Percentiles rank a stretch among this genome's conserved stretches.
These are phyloP conservation scores for Saturnispora zaruensis DNA, from an alignment of 805 yeast genomes.

Conservation along the genomic window DNA sequence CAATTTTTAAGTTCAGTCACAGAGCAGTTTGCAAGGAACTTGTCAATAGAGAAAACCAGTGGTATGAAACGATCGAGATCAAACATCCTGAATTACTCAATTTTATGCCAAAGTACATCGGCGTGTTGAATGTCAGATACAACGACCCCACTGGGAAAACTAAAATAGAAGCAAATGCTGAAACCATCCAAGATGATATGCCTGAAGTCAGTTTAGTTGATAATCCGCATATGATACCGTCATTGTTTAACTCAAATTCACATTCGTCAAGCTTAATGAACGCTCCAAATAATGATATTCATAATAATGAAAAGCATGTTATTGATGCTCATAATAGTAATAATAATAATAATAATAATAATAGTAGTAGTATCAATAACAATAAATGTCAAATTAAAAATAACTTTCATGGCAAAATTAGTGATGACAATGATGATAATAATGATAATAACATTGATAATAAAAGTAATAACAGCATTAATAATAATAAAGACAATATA, in stretches of 20 bases:
- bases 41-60: constrained; percentile 79
- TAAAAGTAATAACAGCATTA: not conserved
- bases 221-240: constrained; percentile 86
- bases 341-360: not conserved
- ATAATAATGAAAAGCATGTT: too few relatives aligned
- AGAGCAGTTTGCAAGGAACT: constrained; percentile 91
- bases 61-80: constrained; percentile 84
- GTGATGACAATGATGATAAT: not conserved
- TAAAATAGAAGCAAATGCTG: not conserved
- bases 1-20: constrained; percentile 84
- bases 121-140: constrained; percentile 87
- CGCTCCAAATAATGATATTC: not conserved
- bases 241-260: constrained; percentile 41
- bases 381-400: too few relatives aligned
- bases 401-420: too few relatives aligned
- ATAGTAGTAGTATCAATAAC: not conserved
- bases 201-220: constrained; percentile 91
- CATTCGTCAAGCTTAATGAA: not conserved
- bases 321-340: not conserved
- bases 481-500: constrained; percentile 10
- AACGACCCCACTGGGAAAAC: constrained; percentile 25
- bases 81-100: constrained; percentile 65
- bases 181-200: constrained; percentile 15
- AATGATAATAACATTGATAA: not conserved
- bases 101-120: constrained; percentile 92